phyloP scores from a whole-genome alignment of 768 basidiomycete species.

The Gymnopilus dilepis region DNA sequence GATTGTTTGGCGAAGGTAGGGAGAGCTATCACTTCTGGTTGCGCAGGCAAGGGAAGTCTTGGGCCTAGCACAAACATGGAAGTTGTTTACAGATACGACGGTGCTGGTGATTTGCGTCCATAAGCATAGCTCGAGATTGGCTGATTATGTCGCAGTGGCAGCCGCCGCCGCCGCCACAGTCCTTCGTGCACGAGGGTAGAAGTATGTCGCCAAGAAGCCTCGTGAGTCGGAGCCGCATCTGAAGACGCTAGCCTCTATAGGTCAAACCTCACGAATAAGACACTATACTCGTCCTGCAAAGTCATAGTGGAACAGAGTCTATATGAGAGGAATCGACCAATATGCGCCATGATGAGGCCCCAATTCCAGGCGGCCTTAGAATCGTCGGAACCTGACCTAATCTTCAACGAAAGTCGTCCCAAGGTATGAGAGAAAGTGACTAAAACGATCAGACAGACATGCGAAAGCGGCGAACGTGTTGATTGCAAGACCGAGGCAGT shows the following conservation, averaged over 20 bases:
- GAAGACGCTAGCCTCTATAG: background rate
- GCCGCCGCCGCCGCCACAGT: slow-evolving; percentile 2
- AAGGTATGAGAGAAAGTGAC: background rate
- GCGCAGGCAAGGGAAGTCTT: too few species aligned
- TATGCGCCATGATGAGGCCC: too few species aligned
- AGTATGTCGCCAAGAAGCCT: too few species aligned
- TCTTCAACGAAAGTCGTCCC: too few species aligned
- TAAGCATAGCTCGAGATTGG: background rate
- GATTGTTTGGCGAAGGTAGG: too few species aligned
- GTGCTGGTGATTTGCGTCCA: background rate
- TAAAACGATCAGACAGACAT: background rate
- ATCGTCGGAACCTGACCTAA: too few species aligned
- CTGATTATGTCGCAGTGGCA: background rate
- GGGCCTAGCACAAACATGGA: background rate
- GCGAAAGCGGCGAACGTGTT: background rate
- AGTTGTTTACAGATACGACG: background rate
- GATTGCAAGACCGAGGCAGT: background rate
- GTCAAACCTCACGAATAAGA: background rate
- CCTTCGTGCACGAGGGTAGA: slow-evolving; percentile 1
- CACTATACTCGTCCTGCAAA: background rate
- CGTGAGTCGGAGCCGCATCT: background rate
- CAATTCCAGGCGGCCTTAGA: too few species aligned
- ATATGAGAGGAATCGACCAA: too few species aligned
- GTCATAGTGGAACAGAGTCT: too few species aligned
- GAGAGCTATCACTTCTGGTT: too few species aligned